Conservation (phyloP, 2,329 filamentous ascomycete genomes). For the Penicillium rolfsii region DNA sequence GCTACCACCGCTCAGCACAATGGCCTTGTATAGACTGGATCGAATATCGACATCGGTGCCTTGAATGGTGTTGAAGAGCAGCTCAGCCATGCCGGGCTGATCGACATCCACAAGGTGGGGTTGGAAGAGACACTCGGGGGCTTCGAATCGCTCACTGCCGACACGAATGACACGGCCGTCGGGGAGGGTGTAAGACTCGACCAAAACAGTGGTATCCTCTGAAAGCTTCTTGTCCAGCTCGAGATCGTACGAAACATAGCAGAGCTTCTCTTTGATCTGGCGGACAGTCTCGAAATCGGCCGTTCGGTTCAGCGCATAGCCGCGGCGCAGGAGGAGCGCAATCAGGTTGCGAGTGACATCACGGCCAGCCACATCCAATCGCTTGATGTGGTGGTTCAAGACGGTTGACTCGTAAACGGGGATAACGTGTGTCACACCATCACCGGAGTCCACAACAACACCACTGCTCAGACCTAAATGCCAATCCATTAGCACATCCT, state of each 20-base stretch:
- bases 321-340: conserved; percentile 86
- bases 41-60: conserved; percentile 93
- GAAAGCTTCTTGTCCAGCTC: conserved; percentile 94
- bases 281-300: conserved; percentile 98
- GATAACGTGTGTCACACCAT: conserved; percentile 97
- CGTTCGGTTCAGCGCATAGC: conserved; percentile 95
- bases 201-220: conserved; percentile 95
- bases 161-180: conserved; percentile 96
- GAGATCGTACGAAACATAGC: conserved; percentile 98
- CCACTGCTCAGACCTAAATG: conserved; percentile 76
- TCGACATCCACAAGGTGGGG: conserved; percentile 97
- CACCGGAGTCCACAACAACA: conserved; percentile 98
- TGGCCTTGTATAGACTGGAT: conserved; percentile 91
- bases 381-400: conserved; percentile 91
- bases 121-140: conserved; percentile 97
- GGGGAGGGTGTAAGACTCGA: conserved; percentile 96
- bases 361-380: conserved; percentile 91
- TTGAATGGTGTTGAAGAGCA: conserved; percentile 99
- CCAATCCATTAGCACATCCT: conserved; percentile 12
- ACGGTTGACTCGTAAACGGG: conserved; percentile 98
- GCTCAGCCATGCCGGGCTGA: conserved; percentile 93
- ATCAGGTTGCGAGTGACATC: conserved; percentile 99
- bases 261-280: conserved; percentile 99
- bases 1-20: conserved; percentile 93
- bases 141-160: conserved; percentile 95